Percentiles rank a stretch among this genome's conserved stretches.
These are phyloP conservation scores for Grosmannia huntii DNA, from an alignment of 2,329 filamentous ascomycete genomes.

Conservation along the genomic window DNA sequence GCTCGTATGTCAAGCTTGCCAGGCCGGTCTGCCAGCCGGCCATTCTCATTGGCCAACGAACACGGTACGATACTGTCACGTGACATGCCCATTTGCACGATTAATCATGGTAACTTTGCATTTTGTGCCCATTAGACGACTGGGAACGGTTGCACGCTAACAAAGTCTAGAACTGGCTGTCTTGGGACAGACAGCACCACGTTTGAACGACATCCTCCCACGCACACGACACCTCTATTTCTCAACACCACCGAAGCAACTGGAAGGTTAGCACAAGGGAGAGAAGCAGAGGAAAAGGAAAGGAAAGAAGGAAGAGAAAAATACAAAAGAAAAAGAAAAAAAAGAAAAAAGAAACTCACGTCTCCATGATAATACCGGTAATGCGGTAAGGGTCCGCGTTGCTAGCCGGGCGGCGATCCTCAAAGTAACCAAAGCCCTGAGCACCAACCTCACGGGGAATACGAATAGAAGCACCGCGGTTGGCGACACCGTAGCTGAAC, in stretches of 20 bases:
- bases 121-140: neutral
- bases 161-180: neutral
- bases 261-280: neutral
- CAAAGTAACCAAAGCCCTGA: slow-evolving; percentile 57
- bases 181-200: neutral
- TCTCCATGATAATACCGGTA: slow-evolving; percentile 27
- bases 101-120: neutral
- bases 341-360: slow-evolving; percentile 4
- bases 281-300: neutral
- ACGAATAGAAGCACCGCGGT: slow-evolving; percentile 88
- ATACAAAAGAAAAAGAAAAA: neutral
- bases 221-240: slow-evolving; percentile 4
- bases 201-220: neutral
- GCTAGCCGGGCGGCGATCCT: slow-evolving; percentile 53
- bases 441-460: slow-evolving; percentile 56
- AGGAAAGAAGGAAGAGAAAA: neutral
- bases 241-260: slow-evolving; percentile 11
- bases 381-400: slow-evolving; percentile 72
- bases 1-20: neutral
- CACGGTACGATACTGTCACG: neutral
- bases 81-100: too few relatives aligned
- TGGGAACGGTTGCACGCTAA: neutral
- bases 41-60: neutral
- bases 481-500: slow-evolving; percentile 89
- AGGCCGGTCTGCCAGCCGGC: neutral